Base-by-base conservation (phyloP, 1,139 yeast species). In the Taiozyma onychis region DNA sequence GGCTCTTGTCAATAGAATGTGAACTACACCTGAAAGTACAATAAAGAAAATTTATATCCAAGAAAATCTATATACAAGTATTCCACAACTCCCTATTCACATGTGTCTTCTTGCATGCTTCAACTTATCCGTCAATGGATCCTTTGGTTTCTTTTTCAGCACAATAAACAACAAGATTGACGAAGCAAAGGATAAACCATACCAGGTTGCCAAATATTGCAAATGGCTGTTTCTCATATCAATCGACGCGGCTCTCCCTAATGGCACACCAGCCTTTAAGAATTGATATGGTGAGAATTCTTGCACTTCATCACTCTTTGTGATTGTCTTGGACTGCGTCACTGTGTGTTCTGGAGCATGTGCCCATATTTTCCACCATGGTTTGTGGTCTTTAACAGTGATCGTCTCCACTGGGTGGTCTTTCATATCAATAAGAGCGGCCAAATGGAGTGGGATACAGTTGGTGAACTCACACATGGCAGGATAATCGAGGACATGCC, bases 141-240 rank as follows among this genome's bases (percentile, higher is more conserved):
- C 76, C 51, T 58, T 67, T 59, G 64, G 80, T 63, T 66, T 71
- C 65, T 78, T 81, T 60, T 69, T 77, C 54, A 85, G 64, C 11
- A 88, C 81, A 35, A 77, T 67, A 48, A 80, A 66, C 26, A 91
- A 73, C 65, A 88, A 76, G 35, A 83, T 80, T 0, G 90, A 63
- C 45, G 96, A 85, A 39, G 87, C 78, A 41, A 85, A 61, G 1
- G 90, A 82, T 43, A 90, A 77, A 0, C 96, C 96, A 66, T 88
- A 93, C 99, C 99, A 93, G 0, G 99, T 93, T 24, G 89, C 80
- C 61, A 93, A 72, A 66, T 93, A 93, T 67, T 93, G 97, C 67
- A 91, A 72, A 66, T 93, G 99, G 63, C 91, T 90, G 67, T 93
- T 95, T 57, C 86, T 80, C 63, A 89, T 77, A 55, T 84, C 90